phyloP scores from a whole-genome alignment of 2,329 filamentous ascomycete genomes.

The Xylogone sp. region DNA sequence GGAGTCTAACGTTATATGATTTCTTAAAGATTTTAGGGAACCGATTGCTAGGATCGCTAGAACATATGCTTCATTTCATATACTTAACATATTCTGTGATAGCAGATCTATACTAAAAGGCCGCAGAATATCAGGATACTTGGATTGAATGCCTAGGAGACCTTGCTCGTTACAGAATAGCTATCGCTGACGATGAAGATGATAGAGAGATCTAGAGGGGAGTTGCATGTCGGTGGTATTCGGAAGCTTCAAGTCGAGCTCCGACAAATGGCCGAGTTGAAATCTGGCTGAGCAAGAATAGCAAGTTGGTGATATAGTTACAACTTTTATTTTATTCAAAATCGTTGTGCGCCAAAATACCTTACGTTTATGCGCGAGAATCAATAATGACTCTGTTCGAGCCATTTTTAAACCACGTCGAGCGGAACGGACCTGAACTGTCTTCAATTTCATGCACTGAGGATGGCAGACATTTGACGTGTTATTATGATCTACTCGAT shows the following conservation, averaged over 20 bases:
- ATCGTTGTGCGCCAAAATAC: slow-evolving; percentile 57
- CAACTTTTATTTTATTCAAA: slow-evolving; percentile 73
- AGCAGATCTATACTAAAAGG: slow-evolving; percentile 79
- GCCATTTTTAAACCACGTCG: slow-evolving; percentile 44
- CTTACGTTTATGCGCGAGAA: slow-evolving; percentile 64
- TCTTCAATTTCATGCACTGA: slow-evolving; percentile 34
- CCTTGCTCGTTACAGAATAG: slow-evolving; percentile 78
- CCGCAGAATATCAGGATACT: slow-evolving; percentile 76
- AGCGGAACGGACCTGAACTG: slow-evolving; percentile 31
- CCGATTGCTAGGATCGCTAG: slow-evolving; percentile 68
- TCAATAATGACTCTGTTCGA: slow-evolving; percentile 68
- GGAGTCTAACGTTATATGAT: slow-evolving; percentile 54
- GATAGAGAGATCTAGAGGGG: slow-evolving; percentile 75
- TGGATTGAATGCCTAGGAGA: slow-evolving; percentile 90
- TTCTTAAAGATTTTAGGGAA: slow-evolving; percentile 76
- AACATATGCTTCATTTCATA: slow-evolving; percentile 90
- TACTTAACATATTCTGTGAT: slow-evolving; percentile 92
- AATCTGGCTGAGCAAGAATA: slow-evolving; percentile 78
- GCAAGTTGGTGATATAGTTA: slow-evolving; percentile 63
- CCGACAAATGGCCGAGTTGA: slow-evolving; percentile 74
- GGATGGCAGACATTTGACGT: no score
- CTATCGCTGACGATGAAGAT: slow-evolving; percentile 78
- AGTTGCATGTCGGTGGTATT: slow-evolving; percentile 78
- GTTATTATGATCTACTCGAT: slow-evolving; percentile 53
- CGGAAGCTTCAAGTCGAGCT: slow-evolving; percentile 69